Percentiles rank a stretch among this genome's conserved stretches.
These are phyloP conservation scores for Cryphonectria japonica DNA, from an alignment of 2,329 filamentous ascomycete species.

Conservation along the genomic window DNA sequence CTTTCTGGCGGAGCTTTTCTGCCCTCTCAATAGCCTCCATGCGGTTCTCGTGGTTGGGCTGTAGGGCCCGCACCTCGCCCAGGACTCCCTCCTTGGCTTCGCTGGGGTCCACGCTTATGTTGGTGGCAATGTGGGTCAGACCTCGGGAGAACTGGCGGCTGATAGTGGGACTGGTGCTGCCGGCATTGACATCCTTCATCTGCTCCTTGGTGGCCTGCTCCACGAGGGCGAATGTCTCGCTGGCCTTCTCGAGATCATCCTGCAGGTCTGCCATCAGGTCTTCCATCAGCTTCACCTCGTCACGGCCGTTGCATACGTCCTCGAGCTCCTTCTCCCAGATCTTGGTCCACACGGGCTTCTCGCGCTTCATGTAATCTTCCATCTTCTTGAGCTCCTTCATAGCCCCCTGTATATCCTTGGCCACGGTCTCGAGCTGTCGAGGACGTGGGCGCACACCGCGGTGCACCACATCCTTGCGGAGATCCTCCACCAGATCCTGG, in stretches of 20 bases:
- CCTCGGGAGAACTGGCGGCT: constrained; percentile 58
- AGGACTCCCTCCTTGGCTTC: constrained; percentile 90
- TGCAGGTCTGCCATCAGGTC: constrained; percentile 90
- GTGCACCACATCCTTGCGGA: constrained; percentile 94
- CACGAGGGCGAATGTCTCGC: constrained; percentile 90
- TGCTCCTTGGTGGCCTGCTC: constrained; percentile 99
- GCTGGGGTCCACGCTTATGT: constrained; percentile 62
- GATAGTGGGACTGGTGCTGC: constrained; percentile 51
- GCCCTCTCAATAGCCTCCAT: constrained; percentile 97
- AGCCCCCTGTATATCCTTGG: constrained; percentile 82
- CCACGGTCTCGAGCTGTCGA: constrained; percentile 84
- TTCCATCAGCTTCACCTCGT: constrained; percentile 94
- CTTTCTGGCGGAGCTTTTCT: constrained; percentile 86
- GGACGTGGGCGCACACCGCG: constrained; percentile 91
- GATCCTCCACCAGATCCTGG: constrained; percentile 95
- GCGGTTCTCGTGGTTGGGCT: constrained; percentile 91
- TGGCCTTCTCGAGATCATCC: constrained; percentile 93
- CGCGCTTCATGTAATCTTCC: constrained; percentile 86
- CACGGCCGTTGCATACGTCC: constrained; percentile 92
- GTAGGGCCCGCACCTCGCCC: constrained; percentile 88
- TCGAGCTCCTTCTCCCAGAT: constrained; percentile 99
- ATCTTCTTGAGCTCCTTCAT: constrained; percentile 90
- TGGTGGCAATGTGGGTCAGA: constrained; percentile 57
- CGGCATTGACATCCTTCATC: constrained; percentile 71
- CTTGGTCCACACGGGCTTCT: constrained; percentile 98